Conservation (phyloP, 345 rosid genomes). For the Garcia nutans region DNA sequence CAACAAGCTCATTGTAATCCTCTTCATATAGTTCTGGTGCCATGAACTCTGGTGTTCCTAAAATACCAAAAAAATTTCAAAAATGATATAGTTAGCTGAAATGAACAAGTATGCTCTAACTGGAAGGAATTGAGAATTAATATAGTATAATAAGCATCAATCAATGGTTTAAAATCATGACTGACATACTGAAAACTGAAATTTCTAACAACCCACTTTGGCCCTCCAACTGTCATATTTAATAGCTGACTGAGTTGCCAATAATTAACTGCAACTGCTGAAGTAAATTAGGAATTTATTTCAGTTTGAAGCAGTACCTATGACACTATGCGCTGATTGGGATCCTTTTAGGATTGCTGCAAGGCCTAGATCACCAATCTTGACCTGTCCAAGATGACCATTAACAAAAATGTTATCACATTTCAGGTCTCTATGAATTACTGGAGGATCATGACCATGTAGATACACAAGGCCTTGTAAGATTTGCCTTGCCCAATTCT, state of each 20-base stretch:
- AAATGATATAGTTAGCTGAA: neutral
- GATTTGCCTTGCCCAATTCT: slow-evolving; percentile 35
- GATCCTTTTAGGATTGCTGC: slow-evolving; percentile 30
- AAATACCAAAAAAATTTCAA: neutral
- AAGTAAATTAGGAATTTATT: no score
- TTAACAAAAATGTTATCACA: slow-evolving; percentile 39
- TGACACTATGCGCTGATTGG: slow-evolving; percentile 33
- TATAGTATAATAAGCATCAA: no score
- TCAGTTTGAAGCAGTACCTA: slow-evolving; percentile 15
- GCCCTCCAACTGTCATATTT: no score
- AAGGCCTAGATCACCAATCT: slow-evolving; percentile 39
- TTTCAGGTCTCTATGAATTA: slow-evolving; percentile 35
- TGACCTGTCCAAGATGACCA: slow-evolving; percentile 39
- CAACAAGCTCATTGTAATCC: slow-evolving; percentile 36
- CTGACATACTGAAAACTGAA: no score
- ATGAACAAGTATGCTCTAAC: neutral
- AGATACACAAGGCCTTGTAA: slow-evolving; percentile 31
- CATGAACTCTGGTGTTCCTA: slow-evolving; percentile 39
- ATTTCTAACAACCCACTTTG: no score
- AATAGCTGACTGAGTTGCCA: no score
- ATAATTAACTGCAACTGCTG: no score
- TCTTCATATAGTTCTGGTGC: slow-evolving; percentile 39
- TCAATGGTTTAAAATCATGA: no score
- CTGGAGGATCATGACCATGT: slow-evolving; percentile 36
- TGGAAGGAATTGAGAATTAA: no score